phyloP scores from a whole-genome alignment of 129 eudicot species.

The Chrysanthemum lavandulifolium region DNA sequence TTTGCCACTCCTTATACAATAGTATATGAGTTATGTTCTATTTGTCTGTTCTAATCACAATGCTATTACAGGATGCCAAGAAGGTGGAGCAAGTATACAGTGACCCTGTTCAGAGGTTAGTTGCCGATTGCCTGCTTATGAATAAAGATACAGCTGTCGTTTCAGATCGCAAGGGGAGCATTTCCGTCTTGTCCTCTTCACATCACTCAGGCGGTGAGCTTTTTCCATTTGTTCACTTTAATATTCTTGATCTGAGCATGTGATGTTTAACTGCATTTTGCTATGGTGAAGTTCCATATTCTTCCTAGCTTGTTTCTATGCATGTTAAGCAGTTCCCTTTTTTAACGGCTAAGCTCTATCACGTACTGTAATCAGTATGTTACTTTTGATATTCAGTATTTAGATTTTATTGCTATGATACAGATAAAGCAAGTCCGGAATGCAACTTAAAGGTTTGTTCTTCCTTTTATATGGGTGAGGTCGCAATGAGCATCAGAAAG shows the following conservation, averaged over 20 bases:
- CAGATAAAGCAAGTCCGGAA: conserved; percentile 96
- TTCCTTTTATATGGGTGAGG: conserved; percentile 89
- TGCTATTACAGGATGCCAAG: conserved; percentile 54
- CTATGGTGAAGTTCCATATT: background rate
- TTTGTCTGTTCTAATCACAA: no score
- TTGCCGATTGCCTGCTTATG: conserved; percentile 92
- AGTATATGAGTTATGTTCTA: no score
- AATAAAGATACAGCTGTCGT: conserved; percentile 79
- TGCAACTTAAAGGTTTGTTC: conserved; percentile 72
- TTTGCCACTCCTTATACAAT: no score
- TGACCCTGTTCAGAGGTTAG: conserved; percentile 91
- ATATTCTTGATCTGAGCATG: background rate
- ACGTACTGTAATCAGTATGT: background rate
- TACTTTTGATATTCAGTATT: conserved; percentile 4
- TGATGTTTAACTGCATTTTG: conserved; percentile 1
- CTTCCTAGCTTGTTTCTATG: background rate
- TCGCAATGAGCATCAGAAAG: conserved; percentile 89
- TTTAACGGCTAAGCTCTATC: background rate
- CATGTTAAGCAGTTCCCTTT: background rate
- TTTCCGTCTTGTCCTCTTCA: conserved; percentile 71
- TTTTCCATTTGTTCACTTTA: background rate
- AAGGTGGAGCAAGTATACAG: conserved; percentile 86
- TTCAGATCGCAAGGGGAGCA: conserved; percentile 84
- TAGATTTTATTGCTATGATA: conserved; percentile 5
- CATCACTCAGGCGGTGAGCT: conserved; percentile 61